Conservation (phyloP, 208 protist genomes). For the Trypanosoma melophagium region DNA sequence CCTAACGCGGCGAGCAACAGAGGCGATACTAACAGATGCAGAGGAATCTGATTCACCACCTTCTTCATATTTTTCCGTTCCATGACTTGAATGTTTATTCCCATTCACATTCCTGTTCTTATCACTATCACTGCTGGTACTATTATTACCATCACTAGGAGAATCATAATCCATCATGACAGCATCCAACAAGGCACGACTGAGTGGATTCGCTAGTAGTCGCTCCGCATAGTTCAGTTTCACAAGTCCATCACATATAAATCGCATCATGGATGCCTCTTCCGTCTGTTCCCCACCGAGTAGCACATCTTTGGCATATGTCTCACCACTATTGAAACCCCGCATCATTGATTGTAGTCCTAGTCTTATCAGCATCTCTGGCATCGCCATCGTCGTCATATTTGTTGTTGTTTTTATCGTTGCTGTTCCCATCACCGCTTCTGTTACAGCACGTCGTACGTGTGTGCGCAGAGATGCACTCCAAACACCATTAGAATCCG, state of each 20-base stretch:
- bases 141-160: conserved; percentile 3
- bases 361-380: conserved; percentile 58
- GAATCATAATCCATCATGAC: conserved; percentile 15
- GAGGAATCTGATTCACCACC: conserved; percentile 4
- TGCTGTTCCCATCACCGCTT: conserved; percentile 9
- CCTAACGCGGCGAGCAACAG: conserved; percentile 10
- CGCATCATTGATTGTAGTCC: conserved; percentile 42
- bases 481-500: conserved; percentile 46
- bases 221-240: conserved; percentile 62
- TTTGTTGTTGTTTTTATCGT: conserved; percentile 13
- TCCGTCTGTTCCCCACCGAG: conserved; percentile 11
- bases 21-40: conserved; percentile 17
- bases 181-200: conserved; percentile 13
- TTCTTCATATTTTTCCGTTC: background rate
- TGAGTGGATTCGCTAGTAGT: conserved; percentile 33
- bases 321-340: conserved; percentile 17
- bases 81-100: background rate
- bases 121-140: background rate
- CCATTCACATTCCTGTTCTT: background rate
- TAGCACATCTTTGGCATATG: conserved; percentile 64
- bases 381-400: conserved; percentile 47
- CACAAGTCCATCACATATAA: conserved; percentile 63
- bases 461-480: conserved; percentile 42
- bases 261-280: conserved; percentile 48
- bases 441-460: conserved; percentile 29